Percentiles rank a stretch among this genome's conserved stretches.
These are phyloP conservation scores for Colletotrichum agaves DNA, from an alignment of 2,329 filamentous ascomycete species.

Conservation along the genomic window DNA sequence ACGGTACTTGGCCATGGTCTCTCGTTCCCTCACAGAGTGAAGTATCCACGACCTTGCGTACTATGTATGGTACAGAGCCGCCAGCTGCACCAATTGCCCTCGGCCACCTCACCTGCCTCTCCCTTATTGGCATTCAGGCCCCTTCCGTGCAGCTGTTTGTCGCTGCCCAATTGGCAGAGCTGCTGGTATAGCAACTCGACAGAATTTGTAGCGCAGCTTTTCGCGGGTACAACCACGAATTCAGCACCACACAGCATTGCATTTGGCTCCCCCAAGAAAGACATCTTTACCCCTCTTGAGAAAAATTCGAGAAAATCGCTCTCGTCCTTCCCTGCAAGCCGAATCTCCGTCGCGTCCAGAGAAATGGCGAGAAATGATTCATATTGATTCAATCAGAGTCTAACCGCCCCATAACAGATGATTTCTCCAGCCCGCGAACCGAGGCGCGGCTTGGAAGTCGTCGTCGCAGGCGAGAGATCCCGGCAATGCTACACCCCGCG, in stretches of 20 bases:
- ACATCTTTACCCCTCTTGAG: neutral
- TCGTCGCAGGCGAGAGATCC: conserved; percentile 24
- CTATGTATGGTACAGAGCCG: conserved; percentile 2
- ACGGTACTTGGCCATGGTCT: neutral
- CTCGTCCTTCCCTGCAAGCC: neutral
- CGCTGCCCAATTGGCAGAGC: neutral
- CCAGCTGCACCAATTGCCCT: conserved; percentile 27
- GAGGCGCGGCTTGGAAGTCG: conserved; percentile 25
- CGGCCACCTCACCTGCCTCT: conserved; percentile 14
- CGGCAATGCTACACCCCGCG: conserved; percentile 1
- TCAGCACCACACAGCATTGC: conserved; percentile 16
- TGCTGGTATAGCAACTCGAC: neutral
- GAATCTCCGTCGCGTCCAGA: conserved; percentile 12
- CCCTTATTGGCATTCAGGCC: neutral
- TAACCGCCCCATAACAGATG: conserved; percentile 10
- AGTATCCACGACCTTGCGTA: conserved; percentile 25
- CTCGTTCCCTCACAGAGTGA: neutral
- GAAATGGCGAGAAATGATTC: conserved; percentile 10
- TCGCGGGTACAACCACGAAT: conserved; percentile 19
- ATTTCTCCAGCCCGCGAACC: neutral
- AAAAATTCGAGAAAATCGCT: neutral
- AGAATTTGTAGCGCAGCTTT: neutral
- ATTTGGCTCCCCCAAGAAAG: conserved; percentile 5
- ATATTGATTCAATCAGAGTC: conserved; percentile 24
- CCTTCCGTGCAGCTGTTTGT: conserved; percentile 12